phyloP scores from a whole-genome alignment of 345 rosid genomes.

The Populus simonii region DNA sequence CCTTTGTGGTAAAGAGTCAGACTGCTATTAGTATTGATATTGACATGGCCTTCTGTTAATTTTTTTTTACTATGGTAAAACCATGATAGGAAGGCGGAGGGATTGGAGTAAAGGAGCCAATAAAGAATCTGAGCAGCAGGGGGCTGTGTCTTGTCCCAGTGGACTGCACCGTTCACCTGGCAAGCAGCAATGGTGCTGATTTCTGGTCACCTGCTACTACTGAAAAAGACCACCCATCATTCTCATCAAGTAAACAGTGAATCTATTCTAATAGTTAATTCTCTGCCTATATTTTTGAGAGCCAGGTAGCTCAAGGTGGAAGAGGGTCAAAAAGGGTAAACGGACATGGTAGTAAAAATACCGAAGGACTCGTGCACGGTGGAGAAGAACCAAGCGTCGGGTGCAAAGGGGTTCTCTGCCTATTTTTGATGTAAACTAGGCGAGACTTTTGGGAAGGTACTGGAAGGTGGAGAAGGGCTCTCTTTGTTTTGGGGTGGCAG shows the following conservation, averaged over 20 bases:
- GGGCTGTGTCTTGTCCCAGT: slow-evolving; percentile 82
- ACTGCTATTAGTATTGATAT: background rate
- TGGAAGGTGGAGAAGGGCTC: background rate
- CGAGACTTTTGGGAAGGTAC: background rate
- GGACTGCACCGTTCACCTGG: slow-evolving; percentile 60
- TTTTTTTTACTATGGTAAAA: background rate
- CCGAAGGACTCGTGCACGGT: no score
- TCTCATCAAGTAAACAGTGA: slow-evolving; percentile 11
- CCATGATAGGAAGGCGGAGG: slow-evolving; percentile 40
- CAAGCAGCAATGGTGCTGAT: slow-evolving; percentile 73
- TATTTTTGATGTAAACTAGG: background rate
- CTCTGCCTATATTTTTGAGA: background rate
- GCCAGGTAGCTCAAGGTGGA: background rate
- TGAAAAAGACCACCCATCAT: slow-evolving; percentile 26
- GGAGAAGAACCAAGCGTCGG: background rate
- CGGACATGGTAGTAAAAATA: background rate
- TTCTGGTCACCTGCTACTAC: slow-evolving; percentile 75
- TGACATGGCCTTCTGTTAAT: background rate
- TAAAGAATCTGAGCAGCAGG: slow-evolving; percentile 59
- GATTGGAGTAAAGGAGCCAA: slow-evolving; percentile 29
- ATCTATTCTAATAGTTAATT: no score
- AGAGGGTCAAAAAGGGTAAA: background rate
- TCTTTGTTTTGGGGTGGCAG: background rate
- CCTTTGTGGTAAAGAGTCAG: background rate
- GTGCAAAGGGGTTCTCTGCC: background rate